Evolutionary conservation across 148 eudicot genomes (phyloP), one percentile per base, ranked within the genome.

Genomic region (Heliosperma pusillum): DNA sequence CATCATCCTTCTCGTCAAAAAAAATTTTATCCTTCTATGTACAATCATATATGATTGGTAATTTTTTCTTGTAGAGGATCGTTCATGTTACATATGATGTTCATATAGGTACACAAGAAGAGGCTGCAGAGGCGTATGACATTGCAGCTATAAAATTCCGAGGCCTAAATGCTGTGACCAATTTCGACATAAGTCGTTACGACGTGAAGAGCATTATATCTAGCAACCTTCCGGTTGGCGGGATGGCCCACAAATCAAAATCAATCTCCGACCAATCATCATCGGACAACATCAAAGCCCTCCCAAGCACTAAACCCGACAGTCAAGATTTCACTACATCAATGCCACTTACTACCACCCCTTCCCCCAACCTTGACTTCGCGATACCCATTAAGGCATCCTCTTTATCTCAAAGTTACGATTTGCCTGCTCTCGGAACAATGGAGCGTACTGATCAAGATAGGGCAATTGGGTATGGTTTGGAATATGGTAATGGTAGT

Each of bases 101-200:
- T 12, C 8, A 47, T 26, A 42, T 55, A 88, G 98, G 90, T 79
- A 93, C 98, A 50, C 97, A 93, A 82, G 98, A 93, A 75, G 98
- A 93, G 84, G 98, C 98, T 2, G 98, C 98, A 0, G 98, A 93
- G 76, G 98, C 98, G 1, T 93, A 93, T 20, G 98, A 93, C 83
- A 93, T 93, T 29, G 98, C 98, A 0, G 96, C 98, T 17, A 93
- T 93, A 47, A 93, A 93, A 61, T 93, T 93, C 80, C 79, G 98
- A 27, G 98, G 98, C 44, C 85, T 87, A 9, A 93, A 87, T 7
- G 98, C 98, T 0, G 98, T 93, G 55, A 93, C 98, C 65, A 93
- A 93, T 79, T 93, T 93, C 55, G 98, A 93, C 87, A 91, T 93
- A 78, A 89, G 89, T 74, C 90, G 98, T 7, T 93, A 93, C 47